Evolutionary conservation across 75 land plant species (phyloP).

Genomic region (Pinus taeda): DNA sequence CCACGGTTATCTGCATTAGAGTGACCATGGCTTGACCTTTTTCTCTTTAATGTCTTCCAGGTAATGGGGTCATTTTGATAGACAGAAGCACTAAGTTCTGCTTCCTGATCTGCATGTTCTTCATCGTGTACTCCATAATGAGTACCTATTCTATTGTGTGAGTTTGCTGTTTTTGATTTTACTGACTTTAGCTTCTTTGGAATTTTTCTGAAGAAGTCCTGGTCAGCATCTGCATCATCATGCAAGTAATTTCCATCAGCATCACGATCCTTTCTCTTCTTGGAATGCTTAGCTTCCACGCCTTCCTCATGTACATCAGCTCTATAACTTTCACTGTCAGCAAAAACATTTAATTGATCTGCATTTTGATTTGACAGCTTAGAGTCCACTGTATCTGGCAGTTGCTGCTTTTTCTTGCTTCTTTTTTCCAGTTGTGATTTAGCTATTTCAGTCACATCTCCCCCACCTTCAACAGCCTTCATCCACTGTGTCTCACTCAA

Average conservation of each 20-base stretch:
- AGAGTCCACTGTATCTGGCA: not conserved
- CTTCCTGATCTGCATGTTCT: slow-evolving; percentile 1
- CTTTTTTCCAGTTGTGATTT: slow-evolving; percentile 11
- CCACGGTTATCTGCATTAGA: not conserved
- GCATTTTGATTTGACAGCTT: not conserved
- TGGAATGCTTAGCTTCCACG: slow-evolving; percentile 7
- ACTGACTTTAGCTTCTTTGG: slow-evolving; percentile 10
- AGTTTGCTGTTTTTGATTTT: not conserved
- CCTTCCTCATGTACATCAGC: not conserved
- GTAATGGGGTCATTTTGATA: slow-evolving; percentile 8
- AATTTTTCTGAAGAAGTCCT: slow-evolving; percentile 6
- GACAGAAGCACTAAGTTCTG: not conserved
- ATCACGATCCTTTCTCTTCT: not conserved
- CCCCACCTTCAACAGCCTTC: slow-evolving; percentile 86
- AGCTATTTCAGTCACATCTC: slow-evolving; percentile 48
- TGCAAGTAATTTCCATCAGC: not conserved
- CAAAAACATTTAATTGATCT: too few relatives aligned
- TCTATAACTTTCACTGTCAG: not conserved
- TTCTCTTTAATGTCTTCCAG: slow-evolving; percentile 10
- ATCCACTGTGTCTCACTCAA: slow-evolving; percentile 88
- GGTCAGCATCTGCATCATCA: not conserved
- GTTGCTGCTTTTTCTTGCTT: slow-evolving; percentile 6
- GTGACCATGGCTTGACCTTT: slow-evolving; percentile 6
- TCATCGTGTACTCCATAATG: not conserved
- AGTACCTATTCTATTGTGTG: not conserved